Base-by-base conservation (phyloP, 78 protist species). In the Dictyostelium citrinum region DNA sequence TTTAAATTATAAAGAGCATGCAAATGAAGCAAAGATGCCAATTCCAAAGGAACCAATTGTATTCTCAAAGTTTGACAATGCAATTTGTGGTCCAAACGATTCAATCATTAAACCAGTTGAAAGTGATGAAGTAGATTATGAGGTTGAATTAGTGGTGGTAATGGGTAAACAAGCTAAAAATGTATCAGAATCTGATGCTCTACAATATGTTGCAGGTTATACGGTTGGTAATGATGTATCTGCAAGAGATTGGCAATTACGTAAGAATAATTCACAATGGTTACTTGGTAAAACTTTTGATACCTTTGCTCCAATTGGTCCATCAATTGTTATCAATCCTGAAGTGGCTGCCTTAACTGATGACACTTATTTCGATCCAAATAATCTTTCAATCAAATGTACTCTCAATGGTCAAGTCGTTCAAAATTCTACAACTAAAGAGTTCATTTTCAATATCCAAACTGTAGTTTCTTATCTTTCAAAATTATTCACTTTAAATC, bases 221-320 rank as follows among this genome's bases (percentile, higher is more conserved):
- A 91, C 95, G 0, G 78, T 90, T 20, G 96, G 93, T 39, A 90
- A 94, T 67, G 96, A 94, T 84, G 81, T 94, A 3, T 83, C 90
- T 0, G 93, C 96, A 9, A 58, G 96, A 4, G 96, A 94, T 70
- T 60, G 70, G 79, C 96, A 94, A 33, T 33, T 94, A 12, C 41
- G 46, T 17, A 76, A 67, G 39, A n/a, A 51, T 39, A 68, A 49
- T n/a, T 37, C 45, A 20, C 96, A 94, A 58, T 94, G 96, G 96
- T 82, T 91, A n/a, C 77, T 81, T 3, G 96, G 96, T 22, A 94
- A 94, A 58, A 45, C 95, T 31, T 81, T 71, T 51, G 96, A 94
- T 31, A 84, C 93, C 11, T 94, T 80, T 27, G 95, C 95, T 1
- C 96, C 96, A 24, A 94, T 94, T n/a, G 96, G 96, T 20, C 96